A percentile compares a stretch with the other conserved stretches of the same genome.
These are phyloP conservation scores for Exophiala sp. DNA, from an alignment of 2,329 filamentous ascomycete genomes.

Conservation along the genomic window DNA sequence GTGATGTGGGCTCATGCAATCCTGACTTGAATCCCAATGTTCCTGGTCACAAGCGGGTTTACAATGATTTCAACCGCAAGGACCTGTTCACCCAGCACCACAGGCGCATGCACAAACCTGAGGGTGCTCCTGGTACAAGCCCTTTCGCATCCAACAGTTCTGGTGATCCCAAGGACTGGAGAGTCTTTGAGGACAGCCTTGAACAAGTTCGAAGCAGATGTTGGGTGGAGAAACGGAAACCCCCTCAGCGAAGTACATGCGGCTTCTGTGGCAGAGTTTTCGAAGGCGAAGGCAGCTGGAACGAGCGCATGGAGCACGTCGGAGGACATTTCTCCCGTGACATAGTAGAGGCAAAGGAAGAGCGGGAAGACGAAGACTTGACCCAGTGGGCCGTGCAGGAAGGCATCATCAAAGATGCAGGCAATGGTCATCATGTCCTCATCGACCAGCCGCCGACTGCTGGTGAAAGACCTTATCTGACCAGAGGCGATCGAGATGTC, in stretches of 20 bases:
- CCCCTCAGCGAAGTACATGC: conserved; percentile 59
- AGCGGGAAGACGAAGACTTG: conserved; percentile 40
- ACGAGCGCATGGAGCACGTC: conserved; percentile 80
- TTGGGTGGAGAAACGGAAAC: conserved; percentile 52
- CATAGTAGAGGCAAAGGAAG: conserved; percentile 39
- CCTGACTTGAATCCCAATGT: conserved; percentile 26
- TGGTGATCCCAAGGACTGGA: conserved; percentile 27
- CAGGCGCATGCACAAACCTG: conserved; percentile 70
- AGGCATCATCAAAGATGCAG: conserved; percentile 30
- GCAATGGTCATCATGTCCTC: conserved; percentile 27
- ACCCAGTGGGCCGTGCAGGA: conserved; percentile 39
- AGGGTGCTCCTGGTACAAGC: conserved; percentile 23
- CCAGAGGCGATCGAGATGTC: conserved; percentile 24
- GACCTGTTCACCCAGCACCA: conserved; percentile 87
- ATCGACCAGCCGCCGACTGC: conserved; percentile 26
- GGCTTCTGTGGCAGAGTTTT: conserved; percentile 59
- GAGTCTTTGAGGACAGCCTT: conserved; percentile 49
- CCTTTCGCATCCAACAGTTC: conserved; percentile 21
- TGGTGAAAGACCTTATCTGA: conserved; percentile 20
- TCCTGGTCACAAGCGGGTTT: conserved; percentile 25
- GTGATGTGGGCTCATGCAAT: conserved; percentile 58
- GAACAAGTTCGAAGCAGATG: conserved; percentile 55
- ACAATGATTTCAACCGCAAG: conserved; percentile 78
- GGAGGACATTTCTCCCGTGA: conserved; percentile 65
- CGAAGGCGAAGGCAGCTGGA: conserved; percentile 62